Base-by-base conservation (phyloP, 495 filamentous ascomycete genomes). In the Neurospora sp. region DNA sequence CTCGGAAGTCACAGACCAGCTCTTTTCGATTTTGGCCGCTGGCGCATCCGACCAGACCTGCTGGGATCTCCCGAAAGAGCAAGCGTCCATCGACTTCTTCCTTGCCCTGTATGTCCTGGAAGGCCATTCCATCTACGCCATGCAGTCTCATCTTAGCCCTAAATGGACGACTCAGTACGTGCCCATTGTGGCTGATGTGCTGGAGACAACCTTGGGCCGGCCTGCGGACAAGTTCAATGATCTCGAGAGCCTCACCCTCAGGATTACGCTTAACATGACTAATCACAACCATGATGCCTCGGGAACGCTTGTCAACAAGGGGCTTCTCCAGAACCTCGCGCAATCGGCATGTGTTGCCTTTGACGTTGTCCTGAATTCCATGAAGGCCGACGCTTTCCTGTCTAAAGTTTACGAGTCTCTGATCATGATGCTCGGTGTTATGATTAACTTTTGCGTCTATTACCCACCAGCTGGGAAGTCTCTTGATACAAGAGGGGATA, bases 391-490 rank as follows among this genome's bases (percentile, higher is more conserved):
- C 24, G 70, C 81, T 8, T 83, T 83, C 71, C 75, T 80, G 24
- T 78, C 82, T 5, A 80, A 81, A 34, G 79, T 83, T 1, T 81
- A 94, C 31, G 91, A 98, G 74, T 86, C 86, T 31, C 86, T 97
- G 24, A 90, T 97, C 70, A 85, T 98, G 72, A 87, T 91, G 62
- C 82, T 97, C 40, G 96, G 94, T 0, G 89, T 92, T 71, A 88
- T 97, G 79, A 97, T 96, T 77, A 99, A 99, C 78, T 86, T 98
- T 74, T 90, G 91, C 21, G 95, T 97, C 77, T 89, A 91, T 76
- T 92, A 89, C 71, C 84, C 89, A 40, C 77, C 80, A 43, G 88
- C 89, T 13, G 83, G 80, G 13, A 77, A 80, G 40, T 74, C 76
- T 28, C 78, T 85, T 69, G 83, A 81, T 39, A 78, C 78, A 69